Evolutionary conservation across 768 basidiomycete species (phyloP).

Genomic region (Lanmaoa rubissima): DNA sequence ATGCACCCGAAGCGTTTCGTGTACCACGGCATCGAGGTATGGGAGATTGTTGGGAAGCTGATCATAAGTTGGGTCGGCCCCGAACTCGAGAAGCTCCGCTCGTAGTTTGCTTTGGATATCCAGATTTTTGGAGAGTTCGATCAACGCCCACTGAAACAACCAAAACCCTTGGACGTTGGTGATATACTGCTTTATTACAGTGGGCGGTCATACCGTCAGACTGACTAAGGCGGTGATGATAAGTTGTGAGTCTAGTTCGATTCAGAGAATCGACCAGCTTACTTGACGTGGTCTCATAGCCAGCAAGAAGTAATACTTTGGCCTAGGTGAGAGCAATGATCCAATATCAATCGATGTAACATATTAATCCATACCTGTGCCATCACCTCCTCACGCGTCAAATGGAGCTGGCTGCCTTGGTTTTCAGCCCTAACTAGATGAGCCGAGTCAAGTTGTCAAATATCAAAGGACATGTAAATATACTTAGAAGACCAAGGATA

Average conservation of each 20-base stretch:
- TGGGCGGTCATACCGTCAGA: constrained; percentile 5
- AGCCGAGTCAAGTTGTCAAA: not conserved
- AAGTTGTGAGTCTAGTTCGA: not conserved
- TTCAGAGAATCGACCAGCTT: not conserved
- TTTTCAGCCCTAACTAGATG: constrained; percentile 38
- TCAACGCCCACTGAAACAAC: constrained; percentile 45
- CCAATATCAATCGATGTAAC: not conserved
- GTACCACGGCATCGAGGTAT: constrained; percentile 53
- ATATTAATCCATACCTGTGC: constrained; percentile 25
- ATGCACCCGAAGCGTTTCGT: constrained; percentile 46
- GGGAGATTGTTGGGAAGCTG: constrained; percentile 49
- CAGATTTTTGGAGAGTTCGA: constrained; percentile 48
- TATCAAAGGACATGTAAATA: not conserved
- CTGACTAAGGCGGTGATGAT: not conserved
- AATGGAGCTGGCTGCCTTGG: constrained; percentile 25
- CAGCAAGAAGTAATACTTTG: constrained; percentile 39
- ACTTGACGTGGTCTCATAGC: constrained; percentile 43
- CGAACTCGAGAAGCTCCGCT: constrained; percentile 46
- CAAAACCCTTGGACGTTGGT: not conserved
- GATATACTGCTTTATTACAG: not conserved
- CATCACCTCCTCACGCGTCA: constrained; percentile 43
- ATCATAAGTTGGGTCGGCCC: constrained; percentile 51
- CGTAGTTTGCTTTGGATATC: constrained; percentile 49
- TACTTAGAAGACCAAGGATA: constrained; percentile 39
- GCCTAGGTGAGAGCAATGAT: constrained; percentile 17